Base-by-base conservation (phyloP, 2,329 filamentous ascomycete genomes). In the Diaporthe citrichinensis region DNA sequence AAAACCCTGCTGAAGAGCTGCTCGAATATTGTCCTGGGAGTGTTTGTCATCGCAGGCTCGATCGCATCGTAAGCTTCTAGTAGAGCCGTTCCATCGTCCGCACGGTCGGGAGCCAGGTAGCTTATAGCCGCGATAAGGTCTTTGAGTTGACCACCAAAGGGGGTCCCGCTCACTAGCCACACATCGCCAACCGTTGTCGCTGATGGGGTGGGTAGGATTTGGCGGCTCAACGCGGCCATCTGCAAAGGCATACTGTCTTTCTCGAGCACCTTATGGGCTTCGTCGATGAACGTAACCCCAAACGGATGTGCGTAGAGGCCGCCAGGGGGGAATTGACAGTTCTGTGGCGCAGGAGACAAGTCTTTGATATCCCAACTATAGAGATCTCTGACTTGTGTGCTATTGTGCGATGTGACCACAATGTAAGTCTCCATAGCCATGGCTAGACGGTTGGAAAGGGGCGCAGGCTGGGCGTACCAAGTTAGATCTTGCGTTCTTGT, bases 141-240 rank as follows among this genome's bases (percentile, higher is more conserved):
- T 14, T 44, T 44, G 3, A 74, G 12, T 7, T 62, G 49, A 2
- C 17, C 44, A 0, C 62, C 55, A 17, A 74, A 74, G 0, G 72
- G 74, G 9, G 74, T 76, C 7, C 71, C 72, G 9, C 14, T 71
- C 2, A 76, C 57, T 2, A 74, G 15, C 74, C 71, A 76, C 1
- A 71, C 1, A n/a, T 74, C 49, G 1, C 8, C 25, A 28, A 20
- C 3, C 17, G 39, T 4, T n/a, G 20, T n/a, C 2, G n/a, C 6
- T 0, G 17, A 39, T 49, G 44, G 62, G 4, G 44, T 8, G 1
- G 44, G 28, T 2, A 1, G 28, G 7, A 72, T 6, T 23, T 39
- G n/a, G 4, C 55, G 69, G 51, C 49, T 28, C 15, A 49, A 14
- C 3, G 10, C 6, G 28, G 28, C 69, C 25, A 72, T 14, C 14